phyloP scores from a whole-genome alignment of 768 basidiomycete genomes.

The Leccinum rimulosum region DNA sequence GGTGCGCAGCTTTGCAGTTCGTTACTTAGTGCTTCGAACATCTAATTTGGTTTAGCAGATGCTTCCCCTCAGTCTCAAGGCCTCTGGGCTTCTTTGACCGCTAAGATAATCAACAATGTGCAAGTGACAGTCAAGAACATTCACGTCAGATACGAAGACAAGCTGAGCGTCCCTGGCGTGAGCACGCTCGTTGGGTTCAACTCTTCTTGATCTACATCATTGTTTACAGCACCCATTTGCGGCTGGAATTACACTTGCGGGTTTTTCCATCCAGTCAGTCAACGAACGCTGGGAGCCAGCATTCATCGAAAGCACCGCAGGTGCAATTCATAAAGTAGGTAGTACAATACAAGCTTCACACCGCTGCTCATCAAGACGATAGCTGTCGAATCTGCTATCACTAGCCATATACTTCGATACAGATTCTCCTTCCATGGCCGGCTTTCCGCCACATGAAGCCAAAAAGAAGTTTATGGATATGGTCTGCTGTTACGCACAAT shows the following conservation, averaged over 20 bases:
- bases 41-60: constrained; percentile 30
- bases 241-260: constrained; percentile 82
- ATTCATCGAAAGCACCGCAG: constrained; percentile 87
- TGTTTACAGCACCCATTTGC: constrained; percentile 84
- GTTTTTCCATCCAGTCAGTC: constrained; percentile 87
- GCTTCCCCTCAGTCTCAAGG: constrained; percentile 78
- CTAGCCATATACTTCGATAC: constrained; percentile 95
- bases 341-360: not conserved
- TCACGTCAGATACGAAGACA: constrained; percentile 95
- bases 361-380: constrained; percentile 7
- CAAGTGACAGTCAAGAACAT: constrained; percentile 96
- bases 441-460: constrained; percentile 59
- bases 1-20: constrained; percentile 35
- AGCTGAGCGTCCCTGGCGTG: constrained; percentile 88
- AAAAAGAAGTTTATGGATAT: constrained; percentile 71
- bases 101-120: constrained; percentile 92
- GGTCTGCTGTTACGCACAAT: constrained; percentile 38
- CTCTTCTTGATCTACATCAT: not conserved
- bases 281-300: constrained; percentile 84
- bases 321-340: constrained; percentile 84
- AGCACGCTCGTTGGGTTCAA: constrained; percentile 27
- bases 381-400: constrained; percentile 86
- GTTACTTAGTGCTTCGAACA: not conserved
- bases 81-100: constrained; percentile 75
- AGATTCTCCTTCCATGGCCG: constrained; percentile 78